A percentile compares a stretch with the other conserved stretches of the same genome.
Conservation (phyloP, 768 basidiomycete species). For the Lentinus brumalis region DNA sequence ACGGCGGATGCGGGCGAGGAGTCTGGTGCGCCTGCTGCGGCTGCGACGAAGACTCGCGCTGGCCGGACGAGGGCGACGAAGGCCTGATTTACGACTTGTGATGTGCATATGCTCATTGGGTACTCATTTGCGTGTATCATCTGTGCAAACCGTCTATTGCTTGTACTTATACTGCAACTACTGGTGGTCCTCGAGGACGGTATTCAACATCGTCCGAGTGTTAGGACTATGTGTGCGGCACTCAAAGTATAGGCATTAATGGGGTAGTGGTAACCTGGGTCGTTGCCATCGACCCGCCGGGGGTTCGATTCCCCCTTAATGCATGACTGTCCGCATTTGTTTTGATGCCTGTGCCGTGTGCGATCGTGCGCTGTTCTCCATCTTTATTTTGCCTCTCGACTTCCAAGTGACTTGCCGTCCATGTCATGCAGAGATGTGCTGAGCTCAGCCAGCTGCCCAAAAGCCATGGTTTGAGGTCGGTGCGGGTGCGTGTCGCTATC, state of each 20-base stretch:
- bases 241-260: constrained; percentile 21
- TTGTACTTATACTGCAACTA: neutral
- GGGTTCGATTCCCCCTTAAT: constrained; percentile 89
- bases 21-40: neutral
- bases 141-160: neutral
- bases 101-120: neutral
- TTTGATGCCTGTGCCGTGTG: neutral
- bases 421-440: constrained; percentile 11
- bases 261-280: constrained; percentile 40
- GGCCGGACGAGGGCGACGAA: constrained; percentile 21
- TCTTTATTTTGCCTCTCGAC: no score
- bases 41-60: constrained; percentile 13
- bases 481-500: constrained; percentile 35
- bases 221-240: no score
- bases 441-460: constrained; percentile 18
- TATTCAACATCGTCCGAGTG: no score
- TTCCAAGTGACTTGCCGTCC: neutral
- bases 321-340: constrained; percentile 38
- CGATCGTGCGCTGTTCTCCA: neutral
- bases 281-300: constrained; percentile 71
- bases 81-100: neutral
- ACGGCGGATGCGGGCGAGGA: neutral
- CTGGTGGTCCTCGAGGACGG: no score
- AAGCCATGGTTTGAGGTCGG: constrained; percentile 26
- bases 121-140: neutral